phyloP scores from a whole-genome alignment of 2,329 filamentous ascomycete genomes.

The Fusarium nurragi region DNA sequence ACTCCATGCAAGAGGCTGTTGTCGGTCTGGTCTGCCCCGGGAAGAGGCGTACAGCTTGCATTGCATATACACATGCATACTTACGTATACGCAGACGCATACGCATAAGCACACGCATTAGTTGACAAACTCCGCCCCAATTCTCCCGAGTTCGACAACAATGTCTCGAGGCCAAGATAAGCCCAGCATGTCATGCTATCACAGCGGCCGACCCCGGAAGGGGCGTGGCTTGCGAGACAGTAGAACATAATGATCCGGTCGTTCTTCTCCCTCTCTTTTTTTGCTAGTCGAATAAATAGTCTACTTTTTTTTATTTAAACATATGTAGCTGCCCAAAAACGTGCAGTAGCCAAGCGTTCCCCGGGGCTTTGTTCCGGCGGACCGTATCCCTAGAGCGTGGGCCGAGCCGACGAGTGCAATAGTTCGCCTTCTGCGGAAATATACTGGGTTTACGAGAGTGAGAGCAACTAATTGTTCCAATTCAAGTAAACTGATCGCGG shows the following conservation, averaged over 20 bases:
- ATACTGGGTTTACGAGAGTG: neutral
- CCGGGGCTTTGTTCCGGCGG: neutral
- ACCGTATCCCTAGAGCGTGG: neutral
- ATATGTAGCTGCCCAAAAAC: no score
- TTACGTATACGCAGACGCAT: neutral
- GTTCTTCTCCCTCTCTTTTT: neutral
- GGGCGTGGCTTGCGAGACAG: constrained; percentile 4
- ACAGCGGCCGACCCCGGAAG: neutral
- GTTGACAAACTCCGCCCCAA: neutral
- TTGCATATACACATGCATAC: neutral
- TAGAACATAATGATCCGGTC: constrained; percentile 1
- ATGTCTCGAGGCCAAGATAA: neutral
- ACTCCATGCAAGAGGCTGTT: neutral
- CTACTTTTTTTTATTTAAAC: no score
- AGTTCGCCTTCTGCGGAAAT: neutral
- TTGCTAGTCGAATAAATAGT: neutral
- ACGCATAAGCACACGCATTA: neutral
- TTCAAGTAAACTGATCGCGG: constrained; percentile 3
- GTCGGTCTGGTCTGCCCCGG: neutral
- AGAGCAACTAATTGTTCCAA: neutral
- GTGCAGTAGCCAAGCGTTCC: neutral
- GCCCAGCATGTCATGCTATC: neutral
- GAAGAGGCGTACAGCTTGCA: neutral
- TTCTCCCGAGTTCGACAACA: neutral
- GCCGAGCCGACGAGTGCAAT: constrained; percentile 2